Conservation (phyloP, 2,329 filamentous ascomycete species). For the Zymoseptoria pseudotritici region DNA sequence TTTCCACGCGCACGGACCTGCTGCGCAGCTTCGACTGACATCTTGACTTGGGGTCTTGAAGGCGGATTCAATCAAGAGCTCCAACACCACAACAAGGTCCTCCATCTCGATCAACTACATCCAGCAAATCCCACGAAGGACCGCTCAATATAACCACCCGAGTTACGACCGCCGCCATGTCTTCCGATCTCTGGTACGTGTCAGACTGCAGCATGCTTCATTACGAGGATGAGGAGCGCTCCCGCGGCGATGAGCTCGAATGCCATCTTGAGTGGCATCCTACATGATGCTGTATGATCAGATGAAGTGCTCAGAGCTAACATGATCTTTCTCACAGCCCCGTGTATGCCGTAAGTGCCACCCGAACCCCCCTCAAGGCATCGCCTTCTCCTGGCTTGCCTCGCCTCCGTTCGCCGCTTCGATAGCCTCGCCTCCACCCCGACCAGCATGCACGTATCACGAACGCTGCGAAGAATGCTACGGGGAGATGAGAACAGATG, state of each 20-base stretch:
- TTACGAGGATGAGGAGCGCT: not conserved
- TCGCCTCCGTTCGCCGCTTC: not conserved
- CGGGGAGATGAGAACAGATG: not conserved
- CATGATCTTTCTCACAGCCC: slow-evolving; percentile 53
- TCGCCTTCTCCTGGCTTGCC: slow-evolving; percentile 9
- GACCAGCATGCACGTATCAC: not conserved
- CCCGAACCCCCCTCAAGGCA: slow-evolving; percentile 8
- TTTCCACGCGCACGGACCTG: too few relatives aligned
- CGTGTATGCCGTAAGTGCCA: slow-evolving; percentile 91
- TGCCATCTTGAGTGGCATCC: not conserved
- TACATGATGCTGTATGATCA: not conserved
- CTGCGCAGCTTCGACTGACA: too few relatives aligned
- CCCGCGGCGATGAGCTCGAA: not conserved
- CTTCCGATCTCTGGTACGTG: slow-evolving; percentile 67
- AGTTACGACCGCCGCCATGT: slow-evolving; percentile 51
- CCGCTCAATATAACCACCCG: not conserved
- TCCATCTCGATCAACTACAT: not conserved
- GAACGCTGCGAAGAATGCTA: not conserved
- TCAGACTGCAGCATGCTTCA: slow-evolving; percentile 3
- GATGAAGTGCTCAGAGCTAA: slow-evolving; percentile 14
- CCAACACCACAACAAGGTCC: not conserved
- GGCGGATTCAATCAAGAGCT: not conserved
- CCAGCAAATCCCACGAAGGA: not conserved
- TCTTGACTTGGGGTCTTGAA: slow-evolving; percentile 30
- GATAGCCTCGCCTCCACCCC: not conserved